Evolutionary conservation across 2,329 filamentous ascomycete genomes (phyloP).

Genomic region (Nemania bipapillata): DNA sequence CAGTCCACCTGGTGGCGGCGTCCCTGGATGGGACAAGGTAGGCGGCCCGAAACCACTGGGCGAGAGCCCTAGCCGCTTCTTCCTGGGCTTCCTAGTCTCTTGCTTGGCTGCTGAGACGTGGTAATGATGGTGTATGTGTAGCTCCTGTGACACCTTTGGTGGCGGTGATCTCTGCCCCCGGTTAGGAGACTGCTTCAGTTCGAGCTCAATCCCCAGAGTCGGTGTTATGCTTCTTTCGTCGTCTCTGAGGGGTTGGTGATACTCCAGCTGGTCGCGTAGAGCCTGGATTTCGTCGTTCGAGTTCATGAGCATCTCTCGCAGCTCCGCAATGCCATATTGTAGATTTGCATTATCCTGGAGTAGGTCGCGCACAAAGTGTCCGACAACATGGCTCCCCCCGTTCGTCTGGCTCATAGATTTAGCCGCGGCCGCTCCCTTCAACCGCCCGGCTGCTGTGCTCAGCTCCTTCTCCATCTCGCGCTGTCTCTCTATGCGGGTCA

Average conservation of each 20-base stretch:
- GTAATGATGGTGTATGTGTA: conserved; percentile 96
- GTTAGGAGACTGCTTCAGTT: conserved; percentile 57
- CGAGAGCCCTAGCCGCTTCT: conserved; percentile 74
- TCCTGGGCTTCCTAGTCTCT: conserved; percentile 73
- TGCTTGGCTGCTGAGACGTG: conserved; percentile 72
- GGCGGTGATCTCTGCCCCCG: conserved; percentile 46
- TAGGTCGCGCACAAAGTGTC: conserved; percentile 94
- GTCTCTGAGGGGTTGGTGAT: conserved; percentile 75
- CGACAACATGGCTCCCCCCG: conserved; percentile 77
- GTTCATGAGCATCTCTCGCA: conserved; percentile 87
- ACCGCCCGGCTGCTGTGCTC: conserved; percentile 78
- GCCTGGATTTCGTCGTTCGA: conserved; percentile 95
- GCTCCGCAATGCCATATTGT: conserved; percentile 88
- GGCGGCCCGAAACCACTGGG: conserved; percentile 70
- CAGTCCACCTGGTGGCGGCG: too few species aligned
- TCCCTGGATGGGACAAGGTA: conserved; percentile 55
- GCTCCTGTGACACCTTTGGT: conserved; percentile 71
- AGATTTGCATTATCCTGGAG: conserved; percentile 94
- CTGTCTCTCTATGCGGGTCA: conserved; percentile 84
- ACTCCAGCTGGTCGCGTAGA: conserved; percentile 81
- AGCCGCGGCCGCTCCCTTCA: conserved; percentile 82
- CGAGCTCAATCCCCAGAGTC: conserved; percentile 78
- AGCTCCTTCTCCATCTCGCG: conserved; percentile 84
- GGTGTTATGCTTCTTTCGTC: conserved; percentile 55
- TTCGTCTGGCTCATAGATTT: conserved; percentile 71